These are phyloP conservation scores for Phytophthora cactorum DNA, from an alignment of 352 stramenopile species.

Conservation along the genomic window DNA sequence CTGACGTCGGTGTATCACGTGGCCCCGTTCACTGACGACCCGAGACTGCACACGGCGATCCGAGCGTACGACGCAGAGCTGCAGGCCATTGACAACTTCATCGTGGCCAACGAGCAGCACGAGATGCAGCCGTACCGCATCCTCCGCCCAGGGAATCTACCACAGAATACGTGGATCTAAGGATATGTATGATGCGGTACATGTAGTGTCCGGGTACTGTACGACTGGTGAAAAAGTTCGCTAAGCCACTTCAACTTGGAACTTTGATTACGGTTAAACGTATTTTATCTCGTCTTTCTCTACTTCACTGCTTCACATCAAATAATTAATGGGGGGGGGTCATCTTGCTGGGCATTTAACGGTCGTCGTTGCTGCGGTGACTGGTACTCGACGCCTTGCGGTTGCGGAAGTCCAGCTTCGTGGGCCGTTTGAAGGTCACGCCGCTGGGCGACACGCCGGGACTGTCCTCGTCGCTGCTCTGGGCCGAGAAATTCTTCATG, in stretches of 20 bases:
- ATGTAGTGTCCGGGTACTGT: too few relatives aligned
- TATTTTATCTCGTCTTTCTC: conserved; percentile 1
- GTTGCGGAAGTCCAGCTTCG: conserved; percentile 49
- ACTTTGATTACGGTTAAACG: conserved; percentile 7
- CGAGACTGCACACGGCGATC: conserved; percentile 29
- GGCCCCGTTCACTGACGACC: conserved; percentile 34
- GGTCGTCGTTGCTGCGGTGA: conserved; percentile 18
- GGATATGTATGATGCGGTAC: too few relatives aligned
- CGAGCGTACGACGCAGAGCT: conserved; percentile 31
- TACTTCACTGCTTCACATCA: conserved; percentile 21
- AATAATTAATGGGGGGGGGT: conserved; percentile 32
- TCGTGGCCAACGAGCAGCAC: conserved; percentile 29
- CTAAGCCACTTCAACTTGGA: conserved; percentile 25
- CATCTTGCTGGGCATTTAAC: neutral
- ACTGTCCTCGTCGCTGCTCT: conserved; percentile 30
- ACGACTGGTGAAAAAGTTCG: conserved; percentile 10
- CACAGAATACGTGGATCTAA: conserved; percentile 49
- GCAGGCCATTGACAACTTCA: conserved; percentile 34
- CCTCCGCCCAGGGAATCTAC: conserved; percentile 36
- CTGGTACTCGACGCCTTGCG: conserved; percentile 47
- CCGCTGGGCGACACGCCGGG: conserved; percentile 24
- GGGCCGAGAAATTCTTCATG: conserved; percentile 75
- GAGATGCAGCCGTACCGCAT: conserved; percentile 41
- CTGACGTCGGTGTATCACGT: conserved; percentile 33
- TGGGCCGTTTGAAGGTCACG: conserved; percentile 33